A percentile compares a stretch with the other conserved stretches of the same genome.
Evolutionary conservation across 75 land plant species (phyloP).

Genomic region (Pinus albicaulis): DNA sequence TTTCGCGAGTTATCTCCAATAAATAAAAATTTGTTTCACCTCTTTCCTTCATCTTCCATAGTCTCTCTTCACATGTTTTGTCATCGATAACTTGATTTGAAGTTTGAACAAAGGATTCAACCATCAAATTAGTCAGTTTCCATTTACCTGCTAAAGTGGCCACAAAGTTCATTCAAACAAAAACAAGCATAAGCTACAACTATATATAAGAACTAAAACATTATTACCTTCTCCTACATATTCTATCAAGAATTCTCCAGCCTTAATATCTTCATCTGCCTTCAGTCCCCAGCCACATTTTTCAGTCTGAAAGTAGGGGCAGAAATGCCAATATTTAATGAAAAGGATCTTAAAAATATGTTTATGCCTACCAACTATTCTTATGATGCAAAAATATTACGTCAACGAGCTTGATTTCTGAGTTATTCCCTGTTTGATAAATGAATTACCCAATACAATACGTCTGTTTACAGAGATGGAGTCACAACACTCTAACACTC

Average conservation of each 20-base stretch:
- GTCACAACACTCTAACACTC: background rate
- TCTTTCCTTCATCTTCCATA: slow-evolving; percentile 91
- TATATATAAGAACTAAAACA: background rate
- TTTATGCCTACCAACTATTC: background rate
- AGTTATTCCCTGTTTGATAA: background rate
- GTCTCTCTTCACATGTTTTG: slow-evolving; percentile 92
- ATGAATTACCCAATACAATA: background rate
- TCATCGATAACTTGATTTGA: slow-evolving; percentile 83
- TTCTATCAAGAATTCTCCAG: slow-evolving; percentile 88
- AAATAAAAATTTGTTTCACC: slow-evolving; percentile 91
- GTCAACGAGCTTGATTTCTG: background rate
- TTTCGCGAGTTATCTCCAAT: slow-evolving; percentile 85
- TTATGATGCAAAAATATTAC: background rate
- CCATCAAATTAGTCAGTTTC: slow-evolving; percentile 6
- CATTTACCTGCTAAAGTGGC: background rate
- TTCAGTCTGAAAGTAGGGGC: slow-evolving; percentile 63
- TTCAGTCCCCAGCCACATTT: slow-evolving; percentile 88
- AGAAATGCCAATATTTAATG: background rate
- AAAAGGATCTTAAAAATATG: background rate
- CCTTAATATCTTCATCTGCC: slow-evolving; percentile 83
- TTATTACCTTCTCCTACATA: slow-evolving; percentile 95
- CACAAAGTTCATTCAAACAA: slow-evolving; percentile 1
- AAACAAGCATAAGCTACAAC: slow-evolving; percentile 1
- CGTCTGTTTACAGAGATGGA: background rate
- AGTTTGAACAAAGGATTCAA: slow-evolving; percentile 3